Conservation (phyloP, 495 filamentous ascomycete genomes). For the Apodospora peruviana region DNA sequence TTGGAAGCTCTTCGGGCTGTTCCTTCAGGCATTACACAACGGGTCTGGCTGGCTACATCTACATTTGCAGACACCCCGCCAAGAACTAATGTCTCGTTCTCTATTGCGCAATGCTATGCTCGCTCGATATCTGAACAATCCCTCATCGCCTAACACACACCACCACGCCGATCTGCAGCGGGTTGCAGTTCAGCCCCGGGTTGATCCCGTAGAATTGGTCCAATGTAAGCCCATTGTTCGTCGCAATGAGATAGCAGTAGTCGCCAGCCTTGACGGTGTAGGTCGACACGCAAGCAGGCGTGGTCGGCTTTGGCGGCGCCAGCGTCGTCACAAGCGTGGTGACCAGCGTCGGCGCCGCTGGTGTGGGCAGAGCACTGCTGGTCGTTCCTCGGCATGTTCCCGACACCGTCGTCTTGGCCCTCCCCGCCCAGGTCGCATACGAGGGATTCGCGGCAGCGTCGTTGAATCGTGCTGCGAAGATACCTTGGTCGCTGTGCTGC, state of each 20-base stretch:
- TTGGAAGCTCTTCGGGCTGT: too few relatives aligned
- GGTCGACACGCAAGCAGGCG: background rate
- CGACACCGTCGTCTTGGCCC: conserved; percentile 34
- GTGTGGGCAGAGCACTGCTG: too few relatives aligned
- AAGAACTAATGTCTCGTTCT: too few relatives aligned
- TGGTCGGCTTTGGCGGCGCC: background rate
- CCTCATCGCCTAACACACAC: too few relatives aligned
- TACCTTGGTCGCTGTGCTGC: conserved; percentile 34
- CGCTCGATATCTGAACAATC: too few relatives aligned
- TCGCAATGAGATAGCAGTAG: conserved; percentile 11
- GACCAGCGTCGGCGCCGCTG: too few relatives aligned
- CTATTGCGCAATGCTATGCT: too few relatives aligned
- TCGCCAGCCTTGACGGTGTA: conserved; percentile 9
- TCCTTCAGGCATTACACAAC: too few relatives aligned
- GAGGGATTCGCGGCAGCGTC: conserved; percentile 37
- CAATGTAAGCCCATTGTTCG: conserved; percentile 6
- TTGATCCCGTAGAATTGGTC: conserved; percentile 3
- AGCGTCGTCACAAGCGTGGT: background rate
- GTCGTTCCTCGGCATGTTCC: conserved; percentile 27
- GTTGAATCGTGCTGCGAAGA: conserved; percentile 36
- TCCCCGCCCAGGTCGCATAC: conserved; percentile 45
- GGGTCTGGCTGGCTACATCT: too few relatives aligned
- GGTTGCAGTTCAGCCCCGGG: conserved; percentile 7
- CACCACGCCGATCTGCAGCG: conserved; percentile 7
- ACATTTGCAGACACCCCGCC: too few relatives aligned